phyloP scores from a whole-genome alignment of 495 filamentous ascomycete genomes.

The Annulohypoxylon moriforme region DNA sequence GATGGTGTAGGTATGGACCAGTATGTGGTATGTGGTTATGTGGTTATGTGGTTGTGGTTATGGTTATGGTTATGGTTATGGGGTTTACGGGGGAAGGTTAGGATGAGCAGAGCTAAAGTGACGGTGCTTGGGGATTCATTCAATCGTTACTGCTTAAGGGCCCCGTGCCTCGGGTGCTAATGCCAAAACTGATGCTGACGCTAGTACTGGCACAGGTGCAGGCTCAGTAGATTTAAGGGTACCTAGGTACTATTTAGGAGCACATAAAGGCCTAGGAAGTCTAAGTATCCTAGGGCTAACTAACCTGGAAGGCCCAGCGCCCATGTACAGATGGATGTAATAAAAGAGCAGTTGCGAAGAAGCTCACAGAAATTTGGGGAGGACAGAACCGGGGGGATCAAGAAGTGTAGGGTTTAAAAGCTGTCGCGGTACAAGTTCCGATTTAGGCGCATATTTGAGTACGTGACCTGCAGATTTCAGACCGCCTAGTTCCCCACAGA shows the following conservation, averaged over 20 bases:
- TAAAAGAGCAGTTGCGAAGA: constrained; percentile 26
- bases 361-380: constrained; percentile 36
- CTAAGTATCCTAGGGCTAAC: no score
- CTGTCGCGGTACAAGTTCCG: constrained; percentile 37
- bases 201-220: background rate
- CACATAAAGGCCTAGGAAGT: no score
- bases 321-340: no score
- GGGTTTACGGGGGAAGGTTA: no score
- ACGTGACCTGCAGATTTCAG: constrained; percentile 36
- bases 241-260: background rate
- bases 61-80: no score
- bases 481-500: constrained; percentile 34
- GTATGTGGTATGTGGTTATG: constrained; percentile 26
- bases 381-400: constrained; percentile 32
- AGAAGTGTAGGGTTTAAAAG: constrained; percentile 39
- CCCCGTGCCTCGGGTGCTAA: constrained; percentile 21
- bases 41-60: background rate
- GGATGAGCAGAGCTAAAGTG: background rate
- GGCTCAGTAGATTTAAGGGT: background rate
- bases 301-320: background rate
- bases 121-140: constrained; percentile 16
- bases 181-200: no score
- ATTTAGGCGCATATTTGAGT: constrained; percentile 49
- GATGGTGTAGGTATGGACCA: constrained; percentile 25
- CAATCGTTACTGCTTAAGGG: constrained; percentile 10